These are phyloP conservation scores for Exsudoporus frostii DNA, from an alignment of 768 basidiomycete species.

Conservation along the genomic window DNA sequence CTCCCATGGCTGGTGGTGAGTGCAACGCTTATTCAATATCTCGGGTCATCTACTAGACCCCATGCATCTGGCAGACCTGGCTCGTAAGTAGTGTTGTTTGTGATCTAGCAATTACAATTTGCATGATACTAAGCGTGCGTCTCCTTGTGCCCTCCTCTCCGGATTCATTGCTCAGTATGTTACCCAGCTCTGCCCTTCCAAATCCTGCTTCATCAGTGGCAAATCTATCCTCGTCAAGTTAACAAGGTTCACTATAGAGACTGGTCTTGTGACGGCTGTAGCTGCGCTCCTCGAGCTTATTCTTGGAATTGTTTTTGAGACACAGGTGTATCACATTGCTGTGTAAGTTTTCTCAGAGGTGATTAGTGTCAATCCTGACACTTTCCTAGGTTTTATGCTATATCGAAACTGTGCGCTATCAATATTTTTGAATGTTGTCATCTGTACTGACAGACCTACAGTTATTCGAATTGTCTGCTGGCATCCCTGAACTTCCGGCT, in stretches of 20 bases:
- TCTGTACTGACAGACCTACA: background rate
- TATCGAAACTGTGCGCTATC: conserved; percentile 5
- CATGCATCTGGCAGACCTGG: conserved; percentile 4
- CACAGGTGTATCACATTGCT: conserved; percentile 1
- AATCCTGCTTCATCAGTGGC: background rate
- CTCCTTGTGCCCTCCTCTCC: too few species aligned
- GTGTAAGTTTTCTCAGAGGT: background rate
- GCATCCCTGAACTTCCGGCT: conserved; percentile 10
- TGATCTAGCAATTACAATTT: conserved; percentile 11
- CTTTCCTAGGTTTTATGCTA: background rate
- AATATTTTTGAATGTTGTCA: background rate
- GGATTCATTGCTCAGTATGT: background rate
- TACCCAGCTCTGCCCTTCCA: conserved; percentile 4
- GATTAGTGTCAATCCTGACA: background rate
- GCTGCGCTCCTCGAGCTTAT: conserved; percentile 9
- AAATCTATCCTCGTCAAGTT: background rate
- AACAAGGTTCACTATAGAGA: conserved; percentile 14
- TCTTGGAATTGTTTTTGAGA: background rate
- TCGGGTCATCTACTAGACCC: too few species aligned
- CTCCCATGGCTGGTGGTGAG: background rate
- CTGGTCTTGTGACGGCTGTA: conserved; percentile 12
- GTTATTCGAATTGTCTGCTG: conserved; percentile 14
- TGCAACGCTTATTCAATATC: background rate
- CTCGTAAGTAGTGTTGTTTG: conserved; percentile 10
- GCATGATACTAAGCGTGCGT: conserved; percentile 8